phyloP scores from a whole-genome alignment of 164 flowering plant genomes.

The Warburgia ugandensis region DNA sequence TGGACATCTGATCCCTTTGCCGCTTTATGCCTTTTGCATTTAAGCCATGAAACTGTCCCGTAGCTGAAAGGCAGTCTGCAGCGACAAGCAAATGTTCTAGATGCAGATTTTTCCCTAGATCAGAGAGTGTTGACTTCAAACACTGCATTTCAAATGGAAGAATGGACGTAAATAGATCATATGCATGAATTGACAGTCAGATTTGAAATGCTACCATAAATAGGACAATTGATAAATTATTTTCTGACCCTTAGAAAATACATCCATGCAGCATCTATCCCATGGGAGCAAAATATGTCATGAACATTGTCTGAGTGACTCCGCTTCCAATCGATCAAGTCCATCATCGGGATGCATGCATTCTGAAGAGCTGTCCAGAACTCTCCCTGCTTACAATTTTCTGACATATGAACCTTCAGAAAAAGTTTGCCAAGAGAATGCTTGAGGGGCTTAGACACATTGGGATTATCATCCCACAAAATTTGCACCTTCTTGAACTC shows the following conservation, averaged over 20 bases:
- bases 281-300: conserved; percentile 41
- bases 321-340: conserved; percentile 79
- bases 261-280: conserved; percentile 67
- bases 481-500: conserved; percentile 76
- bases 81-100: conserved; percentile 63
- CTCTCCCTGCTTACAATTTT: conserved; percentile 19
- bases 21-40: conserved; percentile 52
- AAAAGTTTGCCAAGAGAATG: conserved; percentile 53
- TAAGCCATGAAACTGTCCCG: conserved; percentile 81
- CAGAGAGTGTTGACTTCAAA: conserved; percentile 52
- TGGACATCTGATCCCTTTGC: conserved; percentile 45
- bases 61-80: conserved; percentile 59
- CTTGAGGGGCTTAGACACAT: conserved; percentile 15
- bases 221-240: neutral
- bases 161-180: neutral
- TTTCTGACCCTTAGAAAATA: conserved; percentile 48
- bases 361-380: conserved; percentile 54
- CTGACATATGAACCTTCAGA: conserved; percentile 51
- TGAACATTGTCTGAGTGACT: conserved; percentile 72
- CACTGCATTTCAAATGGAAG: conserved; percentile 35
- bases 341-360: conserved; percentile 47
- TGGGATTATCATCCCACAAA: conserved; percentile 51
- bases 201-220: neutral
- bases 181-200: neutral
- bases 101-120: conserved; percentile 59